These are phyloP conservation scores for Metschnikowia borealis DNA, from an alignment of 805 yeast species.

Conservation along the genomic window DNA sequence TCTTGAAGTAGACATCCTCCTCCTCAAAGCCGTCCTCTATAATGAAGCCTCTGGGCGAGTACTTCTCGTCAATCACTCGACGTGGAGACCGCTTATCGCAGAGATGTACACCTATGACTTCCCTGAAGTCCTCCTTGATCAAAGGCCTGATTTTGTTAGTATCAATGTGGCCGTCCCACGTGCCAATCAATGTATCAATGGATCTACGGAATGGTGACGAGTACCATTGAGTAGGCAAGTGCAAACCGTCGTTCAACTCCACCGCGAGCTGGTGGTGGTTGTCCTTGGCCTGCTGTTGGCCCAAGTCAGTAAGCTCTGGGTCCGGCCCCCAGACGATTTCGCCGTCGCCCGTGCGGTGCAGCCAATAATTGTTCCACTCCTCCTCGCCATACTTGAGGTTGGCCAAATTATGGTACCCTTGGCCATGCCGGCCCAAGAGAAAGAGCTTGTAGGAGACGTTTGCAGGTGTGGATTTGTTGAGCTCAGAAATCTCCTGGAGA, in stretches of 20 bases:
- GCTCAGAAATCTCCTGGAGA: conserved; percentile 23
- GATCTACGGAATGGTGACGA: conserved; percentile 52
- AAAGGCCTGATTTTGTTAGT: conserved; percentile 27
- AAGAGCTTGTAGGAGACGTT: conserved; percentile 42
- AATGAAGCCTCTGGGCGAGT: conserved; percentile 35
- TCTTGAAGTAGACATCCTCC: conserved; percentile 41
- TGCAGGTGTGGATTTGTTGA: conserved; percentile 28
- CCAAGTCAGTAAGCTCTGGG: conserved; percentile 46
- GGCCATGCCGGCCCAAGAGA: conserved; percentile 51
- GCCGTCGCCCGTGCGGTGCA: conserved; percentile 43
- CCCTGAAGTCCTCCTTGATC: conserved; percentile 46
- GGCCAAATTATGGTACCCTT: conserved; percentile 50
- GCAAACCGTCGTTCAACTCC: conserved; percentile 27
- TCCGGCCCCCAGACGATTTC: conserved; percentile 49
- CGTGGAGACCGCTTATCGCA: conserved; percentile 45
- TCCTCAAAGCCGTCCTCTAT: conserved; percentile 46
- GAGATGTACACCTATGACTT: conserved; percentile 47
- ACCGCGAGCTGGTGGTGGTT: conserved; percentile 39
- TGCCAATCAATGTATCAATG: conserved; percentile 44
- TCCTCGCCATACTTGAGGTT: conserved; percentile 43
- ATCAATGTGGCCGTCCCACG: conserved; percentile 40
- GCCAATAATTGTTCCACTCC: conserved; percentile 46
- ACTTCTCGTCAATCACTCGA: conserved; percentile 36
- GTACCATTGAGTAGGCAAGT: conserved; percentile 39
- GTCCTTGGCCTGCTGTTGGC: conserved; percentile 42